Evolutionary conservation across 805 yeast species (phyloP).

Genomic region (Sungouiella thailandica): DNA sequence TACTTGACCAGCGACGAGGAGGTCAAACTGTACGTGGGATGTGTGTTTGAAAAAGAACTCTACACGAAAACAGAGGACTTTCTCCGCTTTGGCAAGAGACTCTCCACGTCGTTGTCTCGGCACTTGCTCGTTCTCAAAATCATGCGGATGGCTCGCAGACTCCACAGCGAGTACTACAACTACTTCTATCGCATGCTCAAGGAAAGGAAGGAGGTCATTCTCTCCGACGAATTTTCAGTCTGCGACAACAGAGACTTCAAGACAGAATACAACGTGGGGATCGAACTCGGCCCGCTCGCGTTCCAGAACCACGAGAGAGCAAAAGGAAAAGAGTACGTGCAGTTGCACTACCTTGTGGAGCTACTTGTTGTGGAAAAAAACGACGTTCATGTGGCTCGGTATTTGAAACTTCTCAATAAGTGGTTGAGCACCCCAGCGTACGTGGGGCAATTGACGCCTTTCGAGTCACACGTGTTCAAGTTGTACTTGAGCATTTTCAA

Average conservation of each 20-base stretch:
- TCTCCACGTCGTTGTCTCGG: conserved; percentile 47
- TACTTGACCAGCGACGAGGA: conserved; percentile 54
- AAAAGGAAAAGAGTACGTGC: conserved; percentile 24
- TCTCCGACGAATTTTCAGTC: conserved; percentile 12
- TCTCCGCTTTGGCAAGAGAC: conserved; percentile 50
- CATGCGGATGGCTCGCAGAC: conserved; percentile 28
- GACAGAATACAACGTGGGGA: conserved; percentile 50
- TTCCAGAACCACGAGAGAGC: conserved; percentile 14
- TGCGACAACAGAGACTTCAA: conserved; percentile 59
- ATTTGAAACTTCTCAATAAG: conserved; percentile 22
- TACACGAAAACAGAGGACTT: conserved; percentile 68
- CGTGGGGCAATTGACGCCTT: conserved; percentile 11
- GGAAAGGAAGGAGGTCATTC: conserved; percentile 10
- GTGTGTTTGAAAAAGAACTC: conserved; percentile 54
- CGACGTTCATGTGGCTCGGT: conserved; percentile 19
- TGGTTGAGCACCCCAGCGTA: conserved; percentile 13
- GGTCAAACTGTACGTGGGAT: conserved; percentile 41
- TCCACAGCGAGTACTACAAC: conserved; percentile 23
- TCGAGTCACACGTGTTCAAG: conserved; percentile 24
- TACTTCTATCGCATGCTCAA: conserved; percentile 21
- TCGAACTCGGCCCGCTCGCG: conserved; percentile 20
- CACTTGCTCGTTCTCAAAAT: conserved; percentile 31
- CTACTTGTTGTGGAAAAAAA: conserved; percentile 33
- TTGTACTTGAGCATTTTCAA: conserved; percentile 24
- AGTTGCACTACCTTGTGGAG: conserved; percentile 34